Conservation (phyloP, 352 stramenopile genomes). For the Phytophthora sansomeana region DNA sequence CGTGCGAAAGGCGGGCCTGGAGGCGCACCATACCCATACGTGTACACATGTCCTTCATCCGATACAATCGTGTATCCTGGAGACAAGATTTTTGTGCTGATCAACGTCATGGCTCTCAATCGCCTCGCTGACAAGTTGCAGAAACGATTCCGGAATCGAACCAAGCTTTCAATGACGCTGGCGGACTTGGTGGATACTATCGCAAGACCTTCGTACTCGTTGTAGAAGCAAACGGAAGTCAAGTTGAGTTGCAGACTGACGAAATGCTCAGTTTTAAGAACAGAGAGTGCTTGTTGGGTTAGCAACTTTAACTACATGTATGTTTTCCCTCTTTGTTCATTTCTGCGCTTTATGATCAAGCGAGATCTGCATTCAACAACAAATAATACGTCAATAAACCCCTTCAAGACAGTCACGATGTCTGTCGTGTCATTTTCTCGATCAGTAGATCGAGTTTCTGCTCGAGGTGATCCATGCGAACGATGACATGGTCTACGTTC, state of each 20-base stretch:
- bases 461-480: conserved; percentile 21
- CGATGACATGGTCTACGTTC: conserved; percentile 10
- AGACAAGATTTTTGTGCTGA: conserved; percentile 87
- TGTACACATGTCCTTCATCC: conserved; percentile 81
- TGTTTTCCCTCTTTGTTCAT: too few relatives aligned
- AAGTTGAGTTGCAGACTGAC: not conserved
- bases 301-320: too few relatives aligned
- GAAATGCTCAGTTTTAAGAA: too few relatives aligned
- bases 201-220: conserved; percentile 13
- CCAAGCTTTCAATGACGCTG: conserved; percentile 30
- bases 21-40: conserved; percentile 73
- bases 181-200: conserved; percentile 37
- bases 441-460: conserved; percentile 27
- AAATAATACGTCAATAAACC: too few relatives aligned
- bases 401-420: too few relatives aligned
- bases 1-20: conserved; percentile 57
- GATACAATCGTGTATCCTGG: conserved; percentile 66
- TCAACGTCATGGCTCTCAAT: conserved; percentile 79
- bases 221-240: conserved; percentile 13
- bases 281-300: too few relatives aligned
- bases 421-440: conserved; percentile 13
- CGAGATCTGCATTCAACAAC: too few relatives aligned
- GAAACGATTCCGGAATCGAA: conserved; percentile 63
- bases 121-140: conserved; percentile 82
- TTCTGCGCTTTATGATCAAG: too few relatives aligned